phyloP scores from a whole-genome alignment of 164 flowering plant species.

The Hamamelis virginiana region DNA sequence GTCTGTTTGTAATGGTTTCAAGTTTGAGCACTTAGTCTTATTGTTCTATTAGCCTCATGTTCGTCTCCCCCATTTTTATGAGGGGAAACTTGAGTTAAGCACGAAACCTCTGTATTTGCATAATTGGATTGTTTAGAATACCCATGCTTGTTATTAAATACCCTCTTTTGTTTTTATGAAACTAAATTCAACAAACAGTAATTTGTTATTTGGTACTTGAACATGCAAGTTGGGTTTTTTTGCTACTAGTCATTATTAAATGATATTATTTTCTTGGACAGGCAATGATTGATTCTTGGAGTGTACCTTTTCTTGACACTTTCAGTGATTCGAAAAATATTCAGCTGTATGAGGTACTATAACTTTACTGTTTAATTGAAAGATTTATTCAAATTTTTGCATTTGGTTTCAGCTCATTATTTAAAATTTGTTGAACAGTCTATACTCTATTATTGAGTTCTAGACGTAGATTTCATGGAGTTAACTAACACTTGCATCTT shows the following conservation, averaged over 20 bases:
- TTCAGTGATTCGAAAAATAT: conserved; percentile 52
- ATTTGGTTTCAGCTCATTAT: background rate
- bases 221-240: background rate
- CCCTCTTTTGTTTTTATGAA: no score
- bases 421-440: background rate
- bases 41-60: no score
- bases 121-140: no score
- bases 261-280: conserved; percentile 38
- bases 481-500: background rate
- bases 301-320: conserved; percentile 58
- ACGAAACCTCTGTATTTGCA: no score
- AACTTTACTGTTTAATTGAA: background rate
- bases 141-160: no score
- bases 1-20: no score
- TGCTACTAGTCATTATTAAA: no score
- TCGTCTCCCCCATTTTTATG: no score
- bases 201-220: background rate
- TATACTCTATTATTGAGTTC: background rate
- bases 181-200: no score
- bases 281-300: conserved; percentile 91
- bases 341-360: conserved; percentile 75
- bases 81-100: no score
- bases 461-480: background rate
- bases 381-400: background rate
- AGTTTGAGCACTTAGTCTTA: no score